These are phyloP conservation scores for Rhizophagus clarus DNA, from an alignment of 192 early-diverging fungal species.

Conservation along the genomic window DNA sequence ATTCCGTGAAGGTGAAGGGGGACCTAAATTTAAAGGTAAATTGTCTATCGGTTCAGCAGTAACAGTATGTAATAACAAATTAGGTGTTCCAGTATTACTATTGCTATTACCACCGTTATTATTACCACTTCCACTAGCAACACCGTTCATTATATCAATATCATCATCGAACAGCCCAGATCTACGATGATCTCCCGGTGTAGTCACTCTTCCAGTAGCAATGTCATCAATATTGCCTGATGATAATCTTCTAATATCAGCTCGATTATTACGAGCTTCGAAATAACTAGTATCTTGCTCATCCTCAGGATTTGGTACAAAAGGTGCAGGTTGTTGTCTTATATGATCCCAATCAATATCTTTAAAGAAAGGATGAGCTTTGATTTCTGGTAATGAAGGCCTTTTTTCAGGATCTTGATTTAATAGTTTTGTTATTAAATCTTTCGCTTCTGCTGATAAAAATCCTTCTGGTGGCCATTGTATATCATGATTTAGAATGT, in stretches of 20 bases:
- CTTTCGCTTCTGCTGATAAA: constrained; percentile 64
- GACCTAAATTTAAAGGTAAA: not conserved
- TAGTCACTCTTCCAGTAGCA: constrained; percentile 23
- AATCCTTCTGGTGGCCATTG: constrained; percentile 64
- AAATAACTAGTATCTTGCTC: constrained; percentile 92
- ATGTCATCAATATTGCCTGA: constrained; percentile 57
- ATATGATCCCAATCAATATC: constrained; percentile 80
- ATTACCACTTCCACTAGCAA: not conserved
- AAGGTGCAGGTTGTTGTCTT: constrained; percentile 77
- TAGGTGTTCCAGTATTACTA: not conserved
- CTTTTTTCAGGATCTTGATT: constrained; percentile 72
- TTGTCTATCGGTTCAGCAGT: constrained; percentile 1
- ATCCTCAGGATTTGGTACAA: constrained; percentile 80
- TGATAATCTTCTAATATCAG: constrained; percentile 78
- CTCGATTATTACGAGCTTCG: constrained; percentile 76
- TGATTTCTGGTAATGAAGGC: constrained; percentile 65
- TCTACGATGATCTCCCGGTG: constrained; percentile 18
- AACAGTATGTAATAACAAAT: not conserved
- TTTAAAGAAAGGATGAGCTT: constrained; percentile 71
- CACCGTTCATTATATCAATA: not conserved
- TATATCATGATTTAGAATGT: constrained; percentile 78
- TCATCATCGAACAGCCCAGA: constrained; percentile 21
- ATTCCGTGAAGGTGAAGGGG: not conserved
- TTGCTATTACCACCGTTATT: not conserved
- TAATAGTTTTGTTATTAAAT: constrained; percentile 76